Evolutionary conservation across 2,329 filamentous ascomycete genomes (phyloP), one percentile per base, ranked within the genome.

Genomic region (Metarhizium anisopliae): DNA sequence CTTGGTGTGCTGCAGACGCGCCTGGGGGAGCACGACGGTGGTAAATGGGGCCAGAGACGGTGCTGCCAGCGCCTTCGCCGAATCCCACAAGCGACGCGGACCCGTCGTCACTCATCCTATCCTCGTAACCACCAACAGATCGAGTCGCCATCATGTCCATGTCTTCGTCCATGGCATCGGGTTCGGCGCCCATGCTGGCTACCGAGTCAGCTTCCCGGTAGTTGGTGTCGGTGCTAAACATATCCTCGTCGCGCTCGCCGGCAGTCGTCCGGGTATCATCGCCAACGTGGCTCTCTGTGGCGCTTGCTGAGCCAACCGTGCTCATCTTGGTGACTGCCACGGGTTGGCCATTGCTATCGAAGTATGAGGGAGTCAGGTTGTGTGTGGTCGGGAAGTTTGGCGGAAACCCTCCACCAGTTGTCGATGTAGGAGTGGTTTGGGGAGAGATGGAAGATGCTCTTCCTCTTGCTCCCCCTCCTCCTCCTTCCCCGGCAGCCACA

Each of bases 221-320:
- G 62, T 81, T 80, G 38, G 80, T 80, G 59, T 83, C 84, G 63
- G 84, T 87, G 71, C 86, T 90, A 71, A 86, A 79, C 70, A 87
- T 82, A 66, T 90, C 87, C 59, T 86, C 85, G 63, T 82, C 78
- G 25, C 71, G 70, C 40, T 80, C 80, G 62, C 86, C 85, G 38
- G 71, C 68, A 43, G 68, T 82, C 54, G 80, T 78, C 47, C 72
- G 68, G 32, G 71, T 70, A 56, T 78, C 81, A 63, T 84, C 83
- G 52, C 79, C 83, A 5, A 77, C 72, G 59, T 84, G 76, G 62
- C 87, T 91, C 56, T 87, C 88, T 0, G 92, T 96, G 2, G 92
- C 93, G 61, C 88, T 93, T 32, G 93, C 93, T 51, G 87, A 90
- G 57, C 93, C 93, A 29, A 96, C 92, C 0, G 93, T 97, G 74